These are phyloP conservation scores for Tetrahymena malaccensis DNA, from an alignment of 73 alveolate species.

Conservation along the genomic window DNA sequence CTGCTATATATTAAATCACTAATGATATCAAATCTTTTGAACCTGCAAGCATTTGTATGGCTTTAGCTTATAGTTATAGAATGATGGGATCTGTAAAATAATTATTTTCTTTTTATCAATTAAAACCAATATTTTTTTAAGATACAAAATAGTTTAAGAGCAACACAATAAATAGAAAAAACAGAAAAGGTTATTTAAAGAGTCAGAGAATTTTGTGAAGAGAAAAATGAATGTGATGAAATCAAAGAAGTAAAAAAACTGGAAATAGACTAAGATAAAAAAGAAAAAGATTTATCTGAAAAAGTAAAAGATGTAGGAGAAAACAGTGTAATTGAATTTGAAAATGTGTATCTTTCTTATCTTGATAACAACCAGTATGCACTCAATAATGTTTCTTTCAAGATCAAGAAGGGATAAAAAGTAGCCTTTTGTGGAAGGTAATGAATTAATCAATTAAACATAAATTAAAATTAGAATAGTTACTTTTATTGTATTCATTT, in stretches of 20 bases:
- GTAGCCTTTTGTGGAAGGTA: constrained; percentile 13
- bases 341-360: constrained; percentile 5
- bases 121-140: not conserved
- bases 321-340: constrained; percentile 8
- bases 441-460: not conserved
- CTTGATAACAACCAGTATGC: not conserved
- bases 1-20: not conserved
- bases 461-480: too few relatives aligned
- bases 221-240: not conserved
- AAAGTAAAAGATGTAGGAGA: too few relatives aligned
- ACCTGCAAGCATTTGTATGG: not conserved
- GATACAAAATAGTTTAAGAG: not conserved
- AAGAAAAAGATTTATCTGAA: not conserved
- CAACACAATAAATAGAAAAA: not conserved
- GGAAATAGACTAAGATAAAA: not conserved
- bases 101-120: not conserved
- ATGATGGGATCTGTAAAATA: not conserved
- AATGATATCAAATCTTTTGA: not conserved
- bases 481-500: not conserved
- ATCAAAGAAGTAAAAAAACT: not conserved
- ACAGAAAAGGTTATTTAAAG: not conserved
- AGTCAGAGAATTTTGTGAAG: not conserved
- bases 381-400: not conserved
- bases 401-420: constrained; percentile 10
- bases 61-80: not conserved